Evolutionary conservation across 2,329 filamentous ascomycete genomes (phyloP).

Genomic region (Tolypocladium inflatum): DNA sequence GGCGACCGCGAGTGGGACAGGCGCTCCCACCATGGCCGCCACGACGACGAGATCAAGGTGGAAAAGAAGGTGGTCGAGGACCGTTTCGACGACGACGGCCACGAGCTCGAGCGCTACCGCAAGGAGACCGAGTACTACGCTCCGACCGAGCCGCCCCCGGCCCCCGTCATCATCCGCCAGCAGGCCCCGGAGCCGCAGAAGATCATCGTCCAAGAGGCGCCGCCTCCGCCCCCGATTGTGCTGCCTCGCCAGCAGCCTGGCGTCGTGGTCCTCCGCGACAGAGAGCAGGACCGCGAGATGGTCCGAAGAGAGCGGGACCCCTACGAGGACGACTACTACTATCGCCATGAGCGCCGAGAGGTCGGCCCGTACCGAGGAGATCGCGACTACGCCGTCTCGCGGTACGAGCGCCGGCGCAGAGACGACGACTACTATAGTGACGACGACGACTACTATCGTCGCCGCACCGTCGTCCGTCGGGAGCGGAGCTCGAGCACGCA

Average conservation of each 20-base stretch:
- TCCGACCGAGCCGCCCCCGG: slow-evolving; percentile 36
- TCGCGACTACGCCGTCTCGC: slow-evolving; percentile 20
- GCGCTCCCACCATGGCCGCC: slow-evolving; percentile 27
- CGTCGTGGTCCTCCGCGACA: slow-evolving; percentile 33
- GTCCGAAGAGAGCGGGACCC: slow-evolving; percentile 23
- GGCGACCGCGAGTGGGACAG: slow-evolving; percentile 35
- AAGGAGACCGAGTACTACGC: slow-evolving; percentile 55
- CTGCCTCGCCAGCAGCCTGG: slow-evolving; percentile 35
- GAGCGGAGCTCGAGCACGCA: slow-evolving; percentile 40
- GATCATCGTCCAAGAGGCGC: slow-evolving; percentile 51
- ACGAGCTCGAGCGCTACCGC: slow-evolving; percentile 48
- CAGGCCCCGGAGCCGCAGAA: slow-evolving; percentile 45
- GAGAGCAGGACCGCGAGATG: slow-evolving; percentile 28
- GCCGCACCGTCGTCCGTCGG: slow-evolving; percentile 35
- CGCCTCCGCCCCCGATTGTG: slow-evolving; percentile 40
- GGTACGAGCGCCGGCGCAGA: slow-evolving; percentile 29
- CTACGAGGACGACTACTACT: slow-evolving; percentile 40
- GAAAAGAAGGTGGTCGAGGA: slow-evolving; percentile 42
- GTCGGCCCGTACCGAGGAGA: slow-evolving; percentile 28
- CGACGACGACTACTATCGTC: slow-evolving; percentile 39
- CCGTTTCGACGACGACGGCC: slow-evolving; percentile 34
- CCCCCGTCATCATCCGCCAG: slow-evolving; percentile 48
- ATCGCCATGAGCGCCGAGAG: slow-evolving; percentile 36
- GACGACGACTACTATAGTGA: slow-evolving; percentile 33
- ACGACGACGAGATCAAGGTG: slow-evolving; percentile 42